A percentile compares a stretch with the other conserved stretches of the same genome.
Conservation (phyloP, 208 protist genomes). For the Acanthamoeba triangularis region DNA sequence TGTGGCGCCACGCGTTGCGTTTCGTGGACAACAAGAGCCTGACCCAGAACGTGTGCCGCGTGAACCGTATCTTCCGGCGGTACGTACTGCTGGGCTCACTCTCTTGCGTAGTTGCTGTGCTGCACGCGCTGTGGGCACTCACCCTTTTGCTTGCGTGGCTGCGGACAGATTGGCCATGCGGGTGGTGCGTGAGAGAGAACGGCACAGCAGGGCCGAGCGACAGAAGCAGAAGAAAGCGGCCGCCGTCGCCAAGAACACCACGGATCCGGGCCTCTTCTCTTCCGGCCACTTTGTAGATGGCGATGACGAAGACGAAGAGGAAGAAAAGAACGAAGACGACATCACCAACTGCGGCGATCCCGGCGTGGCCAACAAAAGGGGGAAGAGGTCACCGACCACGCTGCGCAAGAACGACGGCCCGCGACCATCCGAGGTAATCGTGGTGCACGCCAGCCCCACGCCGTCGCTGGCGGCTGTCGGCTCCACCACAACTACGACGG, state of each 20-base stretch:
- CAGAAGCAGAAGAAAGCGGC: background rate
- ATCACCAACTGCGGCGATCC: background rate
- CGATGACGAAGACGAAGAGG: background rate
- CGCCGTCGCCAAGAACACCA: background rate
- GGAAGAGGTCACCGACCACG: background rate
- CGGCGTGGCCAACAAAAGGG: background rate
- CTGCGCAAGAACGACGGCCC: background rate
- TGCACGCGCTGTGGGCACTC: background rate
- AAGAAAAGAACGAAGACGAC: background rate
- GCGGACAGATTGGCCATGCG: background rate
- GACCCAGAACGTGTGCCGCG: background rate
- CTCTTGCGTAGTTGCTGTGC: background rate
- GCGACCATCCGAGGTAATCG: background rate
- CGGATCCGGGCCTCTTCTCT: background rate
- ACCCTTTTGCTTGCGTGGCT: background rate
- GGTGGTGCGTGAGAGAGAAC: background rate
- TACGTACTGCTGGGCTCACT: background rate
- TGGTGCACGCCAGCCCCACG: background rate
- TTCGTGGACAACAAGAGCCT: constrained; percentile 19
- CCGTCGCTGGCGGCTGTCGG: background rate
- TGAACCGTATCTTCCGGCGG: constrained; percentile 24
- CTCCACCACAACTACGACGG: background rate
- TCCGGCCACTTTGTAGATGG: background rate
- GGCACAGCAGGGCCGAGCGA: background rate
- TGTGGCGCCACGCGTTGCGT: background rate